Conservation (phyloP, 345 rosid genomes). For the Gossypium sturtianum region DNA sequence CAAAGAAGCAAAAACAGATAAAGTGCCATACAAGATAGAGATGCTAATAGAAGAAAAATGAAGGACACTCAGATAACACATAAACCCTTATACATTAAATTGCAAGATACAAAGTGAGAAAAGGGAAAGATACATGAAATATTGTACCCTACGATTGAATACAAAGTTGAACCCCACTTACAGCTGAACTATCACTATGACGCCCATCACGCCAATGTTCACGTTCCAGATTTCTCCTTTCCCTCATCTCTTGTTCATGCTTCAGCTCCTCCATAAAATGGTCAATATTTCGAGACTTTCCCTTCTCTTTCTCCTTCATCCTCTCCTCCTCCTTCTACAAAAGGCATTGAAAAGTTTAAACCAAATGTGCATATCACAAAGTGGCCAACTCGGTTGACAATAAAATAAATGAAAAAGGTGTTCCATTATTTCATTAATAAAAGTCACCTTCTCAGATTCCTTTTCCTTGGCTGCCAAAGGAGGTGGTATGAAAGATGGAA, state of each 20-base stretch:
- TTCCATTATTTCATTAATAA: background rate
- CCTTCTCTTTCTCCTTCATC: constrained; percentile 74
- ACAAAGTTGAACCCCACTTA: constrained; percentile 27
- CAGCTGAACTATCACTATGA: constrained; percentile 56
- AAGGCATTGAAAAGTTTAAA: constrained; percentile 14
- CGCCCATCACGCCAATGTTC: constrained; percentile 74
- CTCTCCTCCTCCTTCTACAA: constrained; percentile 83
- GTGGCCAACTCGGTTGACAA: constrained; percentile 8
- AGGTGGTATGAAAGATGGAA: constrained; percentile 98
- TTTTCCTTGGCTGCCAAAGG: constrained; percentile 84
- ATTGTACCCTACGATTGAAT: background rate
- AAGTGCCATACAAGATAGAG: background rate
- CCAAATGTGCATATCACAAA: background rate
- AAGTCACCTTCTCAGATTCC: constrained; percentile 76
- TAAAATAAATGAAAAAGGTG: constrained; percentile 1
- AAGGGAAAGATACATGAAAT: background rate
- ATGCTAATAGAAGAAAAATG: background rate
- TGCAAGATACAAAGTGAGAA: background rate
- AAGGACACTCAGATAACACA: background rate
- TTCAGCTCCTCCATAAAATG: constrained; percentile 98
- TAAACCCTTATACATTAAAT: background rate
- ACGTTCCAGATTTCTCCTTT: constrained; percentile 88
- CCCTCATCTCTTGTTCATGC: constrained; percentile 97
- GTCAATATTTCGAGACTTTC: constrained; percentile 86
- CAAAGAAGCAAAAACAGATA: background rate